These are phyloP conservation scores for Bryoglossum gracile DNA, from an alignment of 495 filamentous ascomycete genomes.

Conservation along the genomic window DNA sequence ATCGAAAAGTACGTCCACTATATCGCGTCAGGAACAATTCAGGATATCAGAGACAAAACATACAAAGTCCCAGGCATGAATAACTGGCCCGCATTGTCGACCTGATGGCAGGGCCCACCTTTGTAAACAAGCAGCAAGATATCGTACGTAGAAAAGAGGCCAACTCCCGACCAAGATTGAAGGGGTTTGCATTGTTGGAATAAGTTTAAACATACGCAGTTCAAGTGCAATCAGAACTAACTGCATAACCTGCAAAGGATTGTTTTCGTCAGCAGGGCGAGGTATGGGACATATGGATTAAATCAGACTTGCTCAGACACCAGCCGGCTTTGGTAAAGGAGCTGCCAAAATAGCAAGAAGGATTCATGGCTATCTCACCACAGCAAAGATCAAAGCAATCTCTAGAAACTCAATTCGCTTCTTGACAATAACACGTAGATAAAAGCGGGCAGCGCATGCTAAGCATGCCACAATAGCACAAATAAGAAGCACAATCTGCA, in stretches of 20 bases:
- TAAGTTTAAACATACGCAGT: not conserved
- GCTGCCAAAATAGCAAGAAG: not conserved
- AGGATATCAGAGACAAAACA: not conserved
- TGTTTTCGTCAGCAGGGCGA: not conserved
- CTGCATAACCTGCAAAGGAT: not conserved
- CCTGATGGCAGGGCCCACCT: not conserved
- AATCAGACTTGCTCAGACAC: not conserved
- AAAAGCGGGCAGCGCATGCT: not conserved
- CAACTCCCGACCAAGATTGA: not conserved
- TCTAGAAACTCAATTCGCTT: not conserved
- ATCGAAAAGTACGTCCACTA: conserved; percentile 1
- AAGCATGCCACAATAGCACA: not conserved
- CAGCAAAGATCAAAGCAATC: not conserved
- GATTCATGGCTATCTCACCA: not conserved
- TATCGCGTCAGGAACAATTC: not conserved
- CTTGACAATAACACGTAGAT: conserved; percentile 1
- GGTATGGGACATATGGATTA: not conserved
- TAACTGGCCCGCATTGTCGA: not conserved
- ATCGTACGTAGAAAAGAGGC: not conserved
- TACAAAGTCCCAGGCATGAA: conserved; percentile 6
- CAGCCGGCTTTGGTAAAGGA: not conserved
- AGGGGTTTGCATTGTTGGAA: not conserved
- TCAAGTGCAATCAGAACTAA: not conserved
- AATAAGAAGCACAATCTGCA: conserved; percentile 1
- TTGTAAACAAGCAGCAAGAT: not conserved